Evolutionary conservation across 140 eudicot species (phyloP), one percentile per base, ranked within the genome.

Genomic region (Stevia rebaudiana): DNA sequence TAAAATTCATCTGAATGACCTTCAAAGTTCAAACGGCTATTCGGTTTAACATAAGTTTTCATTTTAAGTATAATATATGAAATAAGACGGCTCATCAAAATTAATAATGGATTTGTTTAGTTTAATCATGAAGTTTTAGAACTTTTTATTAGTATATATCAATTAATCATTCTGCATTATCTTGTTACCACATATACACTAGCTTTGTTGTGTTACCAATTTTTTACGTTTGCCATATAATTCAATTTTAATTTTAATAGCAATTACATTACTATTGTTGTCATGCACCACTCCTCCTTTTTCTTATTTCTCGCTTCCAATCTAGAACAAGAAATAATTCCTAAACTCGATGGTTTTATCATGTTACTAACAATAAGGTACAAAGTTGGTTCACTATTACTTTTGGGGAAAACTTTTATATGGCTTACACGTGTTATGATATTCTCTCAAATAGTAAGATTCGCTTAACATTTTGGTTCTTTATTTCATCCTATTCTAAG

Each of bases 311-410:
- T 33, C 8, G 24, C 56, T 65, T 5, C 3, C 17, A 9, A 35
- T 65, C 73, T 66, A 73, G 10, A 73, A 73, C 73, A 46, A 73
- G 73, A 73, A 65, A 65, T 39, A 35, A 44, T 73, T 73, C 67
- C 71, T 11, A 43, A 63, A 64, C 31, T 41, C 31, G 43, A 54
- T 43, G 36, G 61, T 36, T 73, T 73, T 10, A 57, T 21, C 78
- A 73, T 44, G 71, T 72, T 60, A 54, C 24, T 30, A 9, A 19
- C 61, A 54, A 54, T 24, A 21, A 72, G 33, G 8, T 40, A 18
- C 48, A 72, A 40, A 62, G 24, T 54, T 63, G 72, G 72, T 35
- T 35, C 58, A 54, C 41, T 28, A 42, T 42, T 1, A 54, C 16
- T 53, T 54, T 54, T 6, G 31, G 61, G 61, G 3, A 55, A 43